phyloP scores from a whole-genome alignment of 257 asterid species.

The Lavandula angustifolia region DNA sequence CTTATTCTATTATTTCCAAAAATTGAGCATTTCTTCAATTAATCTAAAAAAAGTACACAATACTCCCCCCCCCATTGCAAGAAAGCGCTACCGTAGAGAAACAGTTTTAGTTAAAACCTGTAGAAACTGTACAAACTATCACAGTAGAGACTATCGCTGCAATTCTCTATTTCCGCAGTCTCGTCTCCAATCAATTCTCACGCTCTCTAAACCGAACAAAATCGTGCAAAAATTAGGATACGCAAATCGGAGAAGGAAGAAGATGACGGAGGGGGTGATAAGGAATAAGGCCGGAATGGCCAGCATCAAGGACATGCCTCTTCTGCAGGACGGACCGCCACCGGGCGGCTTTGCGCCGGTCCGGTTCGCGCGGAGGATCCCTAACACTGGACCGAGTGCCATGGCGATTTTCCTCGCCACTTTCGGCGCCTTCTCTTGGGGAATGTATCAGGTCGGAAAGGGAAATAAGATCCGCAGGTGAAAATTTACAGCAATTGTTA shows the following conservation, averaged over 20 bases:
- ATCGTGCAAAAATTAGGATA: too few relatives aligned
- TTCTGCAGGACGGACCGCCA: slow-evolving; percentile 93
- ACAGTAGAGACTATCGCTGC: too few relatives aligned
- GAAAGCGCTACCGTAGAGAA: too few relatives aligned
- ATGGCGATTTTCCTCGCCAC: slow-evolving; percentile 75
- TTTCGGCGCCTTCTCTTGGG: slow-evolving; percentile 80
- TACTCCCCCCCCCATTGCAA: too few relatives aligned
- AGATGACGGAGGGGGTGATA: slow-evolving; percentile 84
- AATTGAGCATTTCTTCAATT: too few relatives aligned
- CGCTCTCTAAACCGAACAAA: too few relatives aligned
- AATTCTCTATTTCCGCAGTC: too few relatives aligned
- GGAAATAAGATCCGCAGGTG: slow-evolving; percentile 96
- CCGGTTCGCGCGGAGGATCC: slow-evolving; percentile 81
- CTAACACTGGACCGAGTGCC: slow-evolving; percentile 80
- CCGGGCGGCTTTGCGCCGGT: slow-evolving; percentile 97
- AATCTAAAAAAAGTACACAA: too few relatives aligned
- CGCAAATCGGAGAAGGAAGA: not conserved
- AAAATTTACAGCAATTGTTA: not conserved
- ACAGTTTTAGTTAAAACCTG: too few relatives aligned
- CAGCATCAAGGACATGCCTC: slow-evolving; percentile 91
- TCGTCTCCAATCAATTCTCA: too few relatives aligned
- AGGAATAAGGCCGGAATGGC: slow-evolving; percentile 91
- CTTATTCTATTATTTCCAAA: too few relatives aligned
- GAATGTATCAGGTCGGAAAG: slow-evolving; percentile 90
- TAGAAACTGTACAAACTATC: too few relatives aligned